phyloP scores from a whole-genome alignment of 2,329 filamentous ascomycete species.

The Pseudocercospora vitis region DNA sequence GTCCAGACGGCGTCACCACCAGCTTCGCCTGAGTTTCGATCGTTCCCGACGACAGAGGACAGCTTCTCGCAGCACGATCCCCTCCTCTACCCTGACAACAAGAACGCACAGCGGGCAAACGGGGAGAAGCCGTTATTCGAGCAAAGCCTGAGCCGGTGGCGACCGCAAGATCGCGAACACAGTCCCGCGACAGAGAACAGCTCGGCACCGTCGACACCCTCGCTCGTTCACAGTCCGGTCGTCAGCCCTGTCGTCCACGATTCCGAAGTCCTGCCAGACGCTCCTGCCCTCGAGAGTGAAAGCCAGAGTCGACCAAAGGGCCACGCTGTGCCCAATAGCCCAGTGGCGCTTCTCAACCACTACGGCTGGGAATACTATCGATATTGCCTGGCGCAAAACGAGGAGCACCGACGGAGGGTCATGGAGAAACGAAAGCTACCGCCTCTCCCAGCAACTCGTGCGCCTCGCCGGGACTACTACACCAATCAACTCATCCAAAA shows the following conservation, averaged over 20 bases:
- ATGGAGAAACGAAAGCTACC: slow-evolving; percentile 18
- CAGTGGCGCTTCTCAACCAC: slow-evolving; percentile 15
- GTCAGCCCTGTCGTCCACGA: too few relatives aligned
- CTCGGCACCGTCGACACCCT: slow-evolving; percentile 9
- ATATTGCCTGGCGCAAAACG: slow-evolving; percentile 21
- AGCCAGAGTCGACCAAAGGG: neutral
- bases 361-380: slow-evolving; percentile 24
- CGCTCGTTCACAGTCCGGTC: slow-evolving; percentile 10
- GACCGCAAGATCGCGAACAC: neutral
- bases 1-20: slow-evolving; percentile 24
- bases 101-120: slow-evolving; percentile 8
- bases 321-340: slow-evolving; percentile 5
- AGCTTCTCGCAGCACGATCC: slow-evolving; percentile 22
- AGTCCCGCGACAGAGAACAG: slow-evolving; percentile 12
- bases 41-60: slow-evolving; percentile 14
- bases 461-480: slow-evolving; percentile 17
- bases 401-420: slow-evolving; percentile 11
- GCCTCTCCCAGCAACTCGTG: slow-evolving; percentile 10
- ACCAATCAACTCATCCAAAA: slow-evolving; percentile 21
- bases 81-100: slow-evolving; percentile 24
- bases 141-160: slow-evolving; percentile 1
- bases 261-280: slow-evolving; percentile 7
- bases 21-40: slow-evolving; percentile 26
- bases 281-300: neutral
- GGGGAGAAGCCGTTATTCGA: slow-evolving; percentile 17